Conservation (phyloP, 1,139 yeast species). For the Arxiozyma slooffiae region DNA sequence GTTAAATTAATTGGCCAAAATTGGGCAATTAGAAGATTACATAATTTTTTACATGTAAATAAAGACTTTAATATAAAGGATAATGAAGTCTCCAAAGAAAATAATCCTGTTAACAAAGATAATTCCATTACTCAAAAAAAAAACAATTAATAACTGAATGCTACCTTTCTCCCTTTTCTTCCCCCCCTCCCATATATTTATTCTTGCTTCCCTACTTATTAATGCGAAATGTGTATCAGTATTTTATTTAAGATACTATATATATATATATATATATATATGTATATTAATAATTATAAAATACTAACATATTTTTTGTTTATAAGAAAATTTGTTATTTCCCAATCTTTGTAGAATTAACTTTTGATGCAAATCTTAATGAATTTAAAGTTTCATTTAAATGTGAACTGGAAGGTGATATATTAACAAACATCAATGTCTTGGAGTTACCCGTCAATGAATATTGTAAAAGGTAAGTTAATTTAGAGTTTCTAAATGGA, state of each 20-base stretch:
- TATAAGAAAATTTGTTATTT: not conserved
- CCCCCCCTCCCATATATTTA: not conserved
- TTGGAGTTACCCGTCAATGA: conserved; percentile 82
- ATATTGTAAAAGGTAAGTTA: conserved; percentile 75
- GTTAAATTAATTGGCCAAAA: conserved; percentile 62
- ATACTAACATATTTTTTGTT: not conserved
- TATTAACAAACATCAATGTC: conserved; percentile 87
- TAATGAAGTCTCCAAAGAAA: conserved; percentile 5
- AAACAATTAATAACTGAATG: not conserved
- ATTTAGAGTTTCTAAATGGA: conserved; percentile 49
- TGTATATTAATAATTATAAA: not conserved
- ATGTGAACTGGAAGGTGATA: conserved; percentile 59
- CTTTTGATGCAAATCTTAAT: conserved; percentile 80
- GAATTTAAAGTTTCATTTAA: conserved; percentile 75
- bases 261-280: not conserved
- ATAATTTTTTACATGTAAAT: conserved; percentile 38
- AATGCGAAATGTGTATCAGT: not conserved
- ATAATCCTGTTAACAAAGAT: not conserved
- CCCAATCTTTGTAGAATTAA: conserved; percentile 35
- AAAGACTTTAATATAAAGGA: conserved; percentile 9
- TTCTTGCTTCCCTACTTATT: not conserved
- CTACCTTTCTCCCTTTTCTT: too few species aligned
- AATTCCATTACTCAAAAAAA: not conserved
- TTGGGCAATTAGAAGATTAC: conserved; percentile 70
- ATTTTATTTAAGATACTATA: not conserved